Base-by-base conservation (phyloP, 345 rosid species). In the Lenwebbia sp. region DNA sequence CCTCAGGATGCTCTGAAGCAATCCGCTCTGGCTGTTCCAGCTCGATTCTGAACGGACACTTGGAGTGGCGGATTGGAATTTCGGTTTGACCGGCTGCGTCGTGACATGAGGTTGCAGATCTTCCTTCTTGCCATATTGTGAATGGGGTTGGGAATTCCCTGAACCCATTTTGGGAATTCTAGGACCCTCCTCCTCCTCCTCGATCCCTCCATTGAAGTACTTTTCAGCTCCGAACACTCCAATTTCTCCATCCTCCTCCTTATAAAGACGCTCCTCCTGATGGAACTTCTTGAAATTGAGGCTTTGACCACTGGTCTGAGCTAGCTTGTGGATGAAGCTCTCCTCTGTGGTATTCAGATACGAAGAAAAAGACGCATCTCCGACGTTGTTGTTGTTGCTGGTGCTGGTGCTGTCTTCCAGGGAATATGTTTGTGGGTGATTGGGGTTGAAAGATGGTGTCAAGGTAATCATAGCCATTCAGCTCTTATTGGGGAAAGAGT, bases 191-290 rank as follows among this genome's bases (percentile, higher is more conserved):
- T 14, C 41, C 10, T 9, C 41, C 85, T 86, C 85, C 82, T 94
- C 97, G 47, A 89, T 92, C 47, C 83, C 90, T 84, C 95, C 96
- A 53, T 91, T 93, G 89, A 96, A 96, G 85, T 96, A 96, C 83
- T 92, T 96, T 88, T 96, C 99, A 40, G 99, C 99, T 84, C 94
- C 90, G 44, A 96, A 96, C 53, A 96, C 94, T 83, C 96, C 94
- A 49, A 96, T 93, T 87, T 94, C 99, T 86, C 91, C 89, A 74
- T 93, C 96, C 44, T 91, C 93, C 86, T 89, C 90, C 88, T 92
- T 90, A 83, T 10, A 86, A 83, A 84, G 83, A 50, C 85, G 76
- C 30, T 90, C 25, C 51, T 87, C 90, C 74, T 74, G 86, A n/a
- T 62, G 49, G 50, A 82, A 41, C 19, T 54, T 52, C n/a, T 13